Conservation (phyloP, 208 protist species). For the Tritrichomonas musculus region DNA sequence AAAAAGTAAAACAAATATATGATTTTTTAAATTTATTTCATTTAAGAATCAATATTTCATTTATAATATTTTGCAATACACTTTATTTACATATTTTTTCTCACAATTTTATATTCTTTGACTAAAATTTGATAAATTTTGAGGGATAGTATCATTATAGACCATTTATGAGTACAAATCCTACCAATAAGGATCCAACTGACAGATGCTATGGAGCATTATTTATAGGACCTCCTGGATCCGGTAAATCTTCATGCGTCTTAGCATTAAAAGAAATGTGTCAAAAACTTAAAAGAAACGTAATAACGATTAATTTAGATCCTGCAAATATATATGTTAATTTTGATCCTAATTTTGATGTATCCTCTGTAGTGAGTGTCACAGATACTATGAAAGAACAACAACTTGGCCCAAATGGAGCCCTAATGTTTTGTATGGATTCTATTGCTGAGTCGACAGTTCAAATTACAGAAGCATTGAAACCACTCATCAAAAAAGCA, state of each 20-base stretch:
- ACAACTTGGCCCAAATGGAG: conserved; percentile 89
- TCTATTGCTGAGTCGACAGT: conserved; percentile 78
- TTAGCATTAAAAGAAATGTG: conserved; percentile 24
- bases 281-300: conserved; percentile 36
- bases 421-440: conserved; percentile 87
- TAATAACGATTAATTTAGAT: conserved; percentile 86
- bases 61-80: too few relatives aligned
- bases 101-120: too few relatives aligned
- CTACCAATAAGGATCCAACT: neutral
- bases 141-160: too few relatives aligned
- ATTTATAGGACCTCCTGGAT: neutral
- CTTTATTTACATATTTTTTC: too few relatives aligned
- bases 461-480: conserved; percentile 82
- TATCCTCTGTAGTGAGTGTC: conserved; percentile 75
- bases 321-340: conserved; percentile 87
- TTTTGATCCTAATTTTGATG: conserved; percentile 76
- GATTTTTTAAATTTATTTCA: too few relatives aligned
- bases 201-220: neutral
- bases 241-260: neutral
- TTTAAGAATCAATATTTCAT: too few relatives aligned
- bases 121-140: too few relatives aligned
- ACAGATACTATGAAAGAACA: conserved; percentile 75
- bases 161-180: too few relatives aligned
- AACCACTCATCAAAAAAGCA: conserved; percentile 44
- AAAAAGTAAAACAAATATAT: too few relatives aligned